Percentiles rank a stretch among this genome's conserved stretches.
Evolutionary conservation across 192 early-diverging fungal species (phyloP).

Genomic region (Dissophora globulifera): DNA sequence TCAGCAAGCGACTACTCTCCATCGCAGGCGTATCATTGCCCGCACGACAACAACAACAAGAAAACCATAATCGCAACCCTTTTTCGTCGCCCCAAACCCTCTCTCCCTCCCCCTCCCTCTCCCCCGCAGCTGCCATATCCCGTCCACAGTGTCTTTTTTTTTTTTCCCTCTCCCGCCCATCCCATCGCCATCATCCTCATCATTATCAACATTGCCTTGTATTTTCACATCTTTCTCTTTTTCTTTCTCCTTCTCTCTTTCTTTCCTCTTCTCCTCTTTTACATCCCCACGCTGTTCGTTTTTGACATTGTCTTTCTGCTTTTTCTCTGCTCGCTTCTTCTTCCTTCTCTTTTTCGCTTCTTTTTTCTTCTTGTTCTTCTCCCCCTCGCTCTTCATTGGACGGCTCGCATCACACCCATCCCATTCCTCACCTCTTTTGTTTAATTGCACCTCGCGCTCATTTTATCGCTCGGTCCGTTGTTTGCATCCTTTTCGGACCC

Average conservation of each 20-base stretch:
- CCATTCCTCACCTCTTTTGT: no score
- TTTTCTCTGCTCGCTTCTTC: background rate
- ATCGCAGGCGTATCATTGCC: no score
- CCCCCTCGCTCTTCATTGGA: background rate
- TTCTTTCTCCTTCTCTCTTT: background rate
- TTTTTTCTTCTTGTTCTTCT: slow-evolving; percentile 9
- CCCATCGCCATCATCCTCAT: no score
- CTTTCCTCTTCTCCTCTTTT: background rate
- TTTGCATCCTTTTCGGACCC: no score
- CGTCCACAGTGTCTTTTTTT: background rate
- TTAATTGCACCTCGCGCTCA: background rate
- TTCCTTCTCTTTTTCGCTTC: background rate
- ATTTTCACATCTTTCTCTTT: slow-evolving; percentile 5
- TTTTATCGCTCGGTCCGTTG: background rate
- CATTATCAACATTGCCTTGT: no score
- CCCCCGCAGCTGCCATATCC: no score
- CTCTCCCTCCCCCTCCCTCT: no score
- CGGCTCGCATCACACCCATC: no score
- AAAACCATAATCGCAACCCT: no score
- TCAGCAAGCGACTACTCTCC: no score
- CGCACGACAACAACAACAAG: no score
- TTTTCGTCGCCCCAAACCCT: no score
- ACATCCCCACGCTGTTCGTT: background rate
- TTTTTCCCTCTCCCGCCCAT: background rate
- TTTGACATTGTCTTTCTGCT: background rate